Evolutionary conservation across 2,329 filamentous ascomycete genomes (phyloP), one percentile per base, ranked within the genome.

Genomic region (Tolypocladium sp.): DNA sequence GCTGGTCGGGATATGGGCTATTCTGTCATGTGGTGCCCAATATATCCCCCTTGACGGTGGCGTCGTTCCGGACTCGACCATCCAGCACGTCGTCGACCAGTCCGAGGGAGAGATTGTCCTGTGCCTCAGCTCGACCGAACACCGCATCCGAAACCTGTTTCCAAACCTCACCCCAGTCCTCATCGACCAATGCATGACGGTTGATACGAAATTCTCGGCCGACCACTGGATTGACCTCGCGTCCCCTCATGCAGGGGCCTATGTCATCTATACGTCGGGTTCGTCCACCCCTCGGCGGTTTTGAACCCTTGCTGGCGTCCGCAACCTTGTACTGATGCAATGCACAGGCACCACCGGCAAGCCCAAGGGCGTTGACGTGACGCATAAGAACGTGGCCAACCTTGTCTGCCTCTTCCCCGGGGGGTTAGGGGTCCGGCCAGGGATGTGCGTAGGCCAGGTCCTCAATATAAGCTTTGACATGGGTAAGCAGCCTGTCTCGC

Each of bases 401-500:
- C 71, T 82, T 13, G 70, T 84, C 6, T 77, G 79, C 58, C 67
- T 78, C 33, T 73, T 75, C 27, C 82, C 82, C 0, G 81, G 79
- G 7, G 77, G 76, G 59, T 66, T 86, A 20, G 78, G 76, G 3
- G 79, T 85, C 56, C 69, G 64, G 13, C 68, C 73, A 2, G 82
- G 82, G 15, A 79, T 74, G 13, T 76, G 76, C 15, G 82, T 85
- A 9, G 81, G 78, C 3, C 81, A 83, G 58, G 73, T 84, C 8
- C 72, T 85, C 46, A 84, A 81, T 61, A 78, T 86, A 52, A 80
- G 79, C 51, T 86, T 85, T 62, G 83, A 85, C 62, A 85, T 85
- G 82, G 80, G 82, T 83, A 73, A 65, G 79, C 71, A 42, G 17
- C 57, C 58, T 40, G 57, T 33, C 51, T 53, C 51, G 33, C 37